phyloP scores from a whole-genome alignment of 176 grass and related monocot species.

The Bolboschoenus planiculmis region DNA sequence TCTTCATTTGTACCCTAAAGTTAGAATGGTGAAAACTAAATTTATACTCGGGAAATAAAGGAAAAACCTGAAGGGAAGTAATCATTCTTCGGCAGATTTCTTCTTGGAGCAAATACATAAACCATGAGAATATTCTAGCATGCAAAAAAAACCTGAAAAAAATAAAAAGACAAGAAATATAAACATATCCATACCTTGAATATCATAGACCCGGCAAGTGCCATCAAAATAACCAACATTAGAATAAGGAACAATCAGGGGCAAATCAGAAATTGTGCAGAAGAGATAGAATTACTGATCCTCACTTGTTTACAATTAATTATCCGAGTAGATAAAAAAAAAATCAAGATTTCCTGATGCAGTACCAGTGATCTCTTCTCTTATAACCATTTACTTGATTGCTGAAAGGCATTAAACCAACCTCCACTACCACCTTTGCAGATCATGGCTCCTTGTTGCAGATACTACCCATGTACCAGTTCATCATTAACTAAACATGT shows the following conservation, averaged over 20 bases:
- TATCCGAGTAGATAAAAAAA: no score
- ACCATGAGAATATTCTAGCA: slow-evolving; percentile 42
- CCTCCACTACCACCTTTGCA: no score
- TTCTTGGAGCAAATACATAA: slow-evolving; percentile 48
- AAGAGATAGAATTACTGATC: background rate
- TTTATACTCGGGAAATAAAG: background rate
- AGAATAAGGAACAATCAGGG: slow-evolving; percentile 27
- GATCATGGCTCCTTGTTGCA: no score
- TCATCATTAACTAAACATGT: no score
- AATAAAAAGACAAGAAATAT: background rate
- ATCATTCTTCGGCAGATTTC: slow-evolving; percentile 53
- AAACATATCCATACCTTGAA: slow-evolving; percentile 36
- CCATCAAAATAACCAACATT: slow-evolving; percentile 64
- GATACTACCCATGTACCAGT: no score
- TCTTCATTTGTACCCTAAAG: no score
- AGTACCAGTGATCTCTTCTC: no score
- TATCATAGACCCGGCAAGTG: slow-evolving; percentile 64
- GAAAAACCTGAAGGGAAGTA: slow-evolving; percentile 60
- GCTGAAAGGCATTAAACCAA: no score
- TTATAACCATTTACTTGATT: no score
- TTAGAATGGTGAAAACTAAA: slow-evolving; percentile 12
- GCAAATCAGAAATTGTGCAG: background rate
- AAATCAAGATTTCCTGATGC: no score
- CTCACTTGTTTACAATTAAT: background rate
- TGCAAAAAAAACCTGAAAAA: background rate